A percentile compares a stretch with the other conserved stretches of the same genome.
phyloP scores from a whole-genome alignment of 164 flowering plant species.

The Magnolia sinica region DNA sequence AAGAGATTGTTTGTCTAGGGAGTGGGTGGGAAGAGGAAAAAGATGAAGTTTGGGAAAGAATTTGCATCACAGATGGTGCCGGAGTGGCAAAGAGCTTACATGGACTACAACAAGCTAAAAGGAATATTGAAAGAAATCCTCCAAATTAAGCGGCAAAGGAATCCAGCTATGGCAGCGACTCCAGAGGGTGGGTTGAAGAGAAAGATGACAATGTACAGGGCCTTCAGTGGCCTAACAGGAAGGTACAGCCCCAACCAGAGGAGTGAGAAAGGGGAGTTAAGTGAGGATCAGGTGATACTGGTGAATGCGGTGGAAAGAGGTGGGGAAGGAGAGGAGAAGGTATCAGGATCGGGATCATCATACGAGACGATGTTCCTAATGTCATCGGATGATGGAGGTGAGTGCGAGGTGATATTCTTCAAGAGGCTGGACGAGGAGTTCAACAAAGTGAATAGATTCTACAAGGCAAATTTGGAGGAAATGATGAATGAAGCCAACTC shows the following conservation, averaged over 20 bases:
- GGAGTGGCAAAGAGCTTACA: conserved; percentile 73
- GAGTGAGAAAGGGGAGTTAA: background rate
- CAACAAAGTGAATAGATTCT: conserved; percentile 58
- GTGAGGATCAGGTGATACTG: conserved; percentile 21
- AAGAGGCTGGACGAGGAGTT: conserved; percentile 64
- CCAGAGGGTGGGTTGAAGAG: conserved; percentile 2
- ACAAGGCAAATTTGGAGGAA: conserved; percentile 48
- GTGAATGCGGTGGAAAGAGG: background rate
- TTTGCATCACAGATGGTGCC: conserved; percentile 64
- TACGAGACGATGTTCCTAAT: conserved; percentile 53
- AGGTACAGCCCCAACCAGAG: background rate
- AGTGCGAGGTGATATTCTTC: conserved; percentile 52
- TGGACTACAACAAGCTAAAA: conserved; percentile 41
- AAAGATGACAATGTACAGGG: conserved; percentile 25
- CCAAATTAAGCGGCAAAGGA: background rate
- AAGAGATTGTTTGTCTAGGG: background rate
- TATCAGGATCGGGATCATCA: background rate
- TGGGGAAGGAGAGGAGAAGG: background rate
- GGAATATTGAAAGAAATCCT: conserved; percentile 22
- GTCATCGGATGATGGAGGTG: conserved; percentile 55
- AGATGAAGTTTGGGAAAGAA: conserved; percentile 77
- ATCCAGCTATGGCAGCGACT: background rate
- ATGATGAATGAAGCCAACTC: conserved; percentile 51
- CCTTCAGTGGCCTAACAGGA: conserved; percentile 28
- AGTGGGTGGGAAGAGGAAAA: background rate